These are phyloP conservation scores for Achaetomium macrosporum DNA, from an alignment of 2,329 filamentous ascomycete genomes.

Conservation along the genomic window DNA sequence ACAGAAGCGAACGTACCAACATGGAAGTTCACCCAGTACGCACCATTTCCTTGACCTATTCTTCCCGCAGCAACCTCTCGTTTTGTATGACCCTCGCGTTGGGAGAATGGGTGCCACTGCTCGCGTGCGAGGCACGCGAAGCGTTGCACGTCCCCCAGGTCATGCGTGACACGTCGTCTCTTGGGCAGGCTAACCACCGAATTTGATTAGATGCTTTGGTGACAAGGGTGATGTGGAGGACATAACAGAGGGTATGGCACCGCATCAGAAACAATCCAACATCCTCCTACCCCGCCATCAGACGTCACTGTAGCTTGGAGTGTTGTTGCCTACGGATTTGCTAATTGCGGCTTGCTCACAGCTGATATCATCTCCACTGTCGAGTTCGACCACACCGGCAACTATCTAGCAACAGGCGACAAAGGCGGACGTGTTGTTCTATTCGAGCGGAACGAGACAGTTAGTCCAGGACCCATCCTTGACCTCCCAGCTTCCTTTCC, in stretches of 20 bases:
- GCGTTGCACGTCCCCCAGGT: neutral
- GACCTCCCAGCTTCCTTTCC: neutral
- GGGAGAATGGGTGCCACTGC: neutral
- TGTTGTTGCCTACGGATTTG: neutral
- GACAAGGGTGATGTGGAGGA: conserved; percentile 99
- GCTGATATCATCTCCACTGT: conserved; percentile 90
- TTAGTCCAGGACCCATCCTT: conserved; percentile 40
- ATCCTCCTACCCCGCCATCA: neutral
- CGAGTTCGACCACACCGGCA: conserved; percentile 84
- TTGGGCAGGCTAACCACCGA: conserved; percentile 9
- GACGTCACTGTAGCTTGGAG: neutral
- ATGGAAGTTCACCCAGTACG: conserved; percentile 99
- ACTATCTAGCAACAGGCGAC: conserved; percentile 85
- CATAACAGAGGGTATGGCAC: conserved; percentile 79
- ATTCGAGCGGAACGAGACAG: conserved; percentile 93
- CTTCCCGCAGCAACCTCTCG: neutral
- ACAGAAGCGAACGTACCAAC: conserved; percentile 89
- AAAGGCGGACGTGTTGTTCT: conserved; percentile 81
- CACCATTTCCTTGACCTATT: conserved; percentile 25
- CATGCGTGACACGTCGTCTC: neutral
- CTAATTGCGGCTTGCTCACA: conserved; percentile 33
- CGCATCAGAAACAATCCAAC: conserved; percentile 1
- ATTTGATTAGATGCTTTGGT: conserved; percentile 84
- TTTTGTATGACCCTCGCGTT: neutral
- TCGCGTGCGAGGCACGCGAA: neutral